Base-by-base conservation (phyloP, 495 filamentous ascomycete species). In the Penicillium ochrochloron region DNA sequence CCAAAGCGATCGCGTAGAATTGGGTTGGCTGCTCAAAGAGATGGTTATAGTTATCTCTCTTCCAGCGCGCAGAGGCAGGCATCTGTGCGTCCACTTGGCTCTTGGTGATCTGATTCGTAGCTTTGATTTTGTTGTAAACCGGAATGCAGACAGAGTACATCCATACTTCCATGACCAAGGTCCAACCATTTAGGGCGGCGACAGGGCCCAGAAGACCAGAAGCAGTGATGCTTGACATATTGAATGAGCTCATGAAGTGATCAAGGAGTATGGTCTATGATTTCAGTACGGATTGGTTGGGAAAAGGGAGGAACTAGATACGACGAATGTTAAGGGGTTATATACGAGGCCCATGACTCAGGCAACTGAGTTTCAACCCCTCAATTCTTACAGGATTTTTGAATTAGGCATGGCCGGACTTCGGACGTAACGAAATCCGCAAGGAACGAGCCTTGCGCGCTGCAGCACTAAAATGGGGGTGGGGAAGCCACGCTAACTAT, bases 1-100 rank as follows among this genome's bases (percentile, higher is more conserved):
- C 63, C 8, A 74, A 58, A 5, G 63, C 67, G 11, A 74, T 57
- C 12, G 71, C 71, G 54, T 74, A 74, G 56, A 71, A 74, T 21
- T 74, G 71, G 29, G 71, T 74, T 2, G 71, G 71, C 52, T 74
- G 71, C 53, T 74, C 71, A 34, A 71, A 50, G 41, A 74, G 65
- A 55, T 74, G 59, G 57, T 70, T 71, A 59, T 51, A 74, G 52
- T 74, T 74, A 56, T 74, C 71, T 11, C 62, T 64, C 57, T 71
- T 71, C 71, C 71, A 74, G 51, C 69, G 69, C 11, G 68, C 71
- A 48, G 44, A n/a, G 8, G 69, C 27, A 12, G 71, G 71, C 0
- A 62, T 68, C 57, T 59, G 60, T n/a, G 57, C 19, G 34, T 69
- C 67, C 34, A 71, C 27, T 29, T 74, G 61, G 59, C 37, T 23